These are phyloP conservation scores for Fusarium albosuccineum DNA, from an alignment of 2,329 filamentous ascomycete genomes.

Conservation along the genomic window DNA sequence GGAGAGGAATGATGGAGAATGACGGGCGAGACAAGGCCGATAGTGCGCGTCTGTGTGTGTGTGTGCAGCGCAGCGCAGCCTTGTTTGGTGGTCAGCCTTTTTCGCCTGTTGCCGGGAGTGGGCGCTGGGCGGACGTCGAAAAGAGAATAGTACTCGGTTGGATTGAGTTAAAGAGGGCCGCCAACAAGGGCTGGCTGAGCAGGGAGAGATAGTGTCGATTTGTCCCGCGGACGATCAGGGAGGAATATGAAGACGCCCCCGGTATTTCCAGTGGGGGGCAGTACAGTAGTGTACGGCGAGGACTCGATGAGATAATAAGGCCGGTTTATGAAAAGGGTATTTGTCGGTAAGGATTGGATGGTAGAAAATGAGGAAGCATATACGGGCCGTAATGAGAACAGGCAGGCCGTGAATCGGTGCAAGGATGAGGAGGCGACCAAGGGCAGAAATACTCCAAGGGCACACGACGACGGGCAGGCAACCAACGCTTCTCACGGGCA, in stretches of 20 bases:
- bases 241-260: conserved; percentile 19
- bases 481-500: not conserved
- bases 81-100: not conserved
- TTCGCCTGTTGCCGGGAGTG: not conserved
- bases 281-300: conserved; percentile 6
- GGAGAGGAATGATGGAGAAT: conserved; percentile 50
- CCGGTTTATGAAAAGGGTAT: too few species aligned
- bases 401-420: not conserved
- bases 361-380: not conserved
- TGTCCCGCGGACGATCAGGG: conserved; percentile 19
- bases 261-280: conserved; percentile 5
- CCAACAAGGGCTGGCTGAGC: conserved; percentile 15
- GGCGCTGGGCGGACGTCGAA: conserved; percentile 7
- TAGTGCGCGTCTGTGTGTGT: conserved; percentile 25
- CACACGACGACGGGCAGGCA: not conserved
- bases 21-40: conserved; percentile 54
- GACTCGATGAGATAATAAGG: not conserved
- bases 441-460: too few species aligned
- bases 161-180: conserved; percentile 24
- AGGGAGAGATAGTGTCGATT: conserved; percentile 21
- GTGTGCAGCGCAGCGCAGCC: not conserved
- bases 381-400: too few species aligned
- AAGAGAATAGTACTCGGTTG: conserved; percentile 18
- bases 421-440: not conserved
- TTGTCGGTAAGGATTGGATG: not conserved